Evolutionary conservation across 2,329 filamentous ascomycete genomes (phyloP).

Genomic region (Cladophialophora chaetospira): DNA sequence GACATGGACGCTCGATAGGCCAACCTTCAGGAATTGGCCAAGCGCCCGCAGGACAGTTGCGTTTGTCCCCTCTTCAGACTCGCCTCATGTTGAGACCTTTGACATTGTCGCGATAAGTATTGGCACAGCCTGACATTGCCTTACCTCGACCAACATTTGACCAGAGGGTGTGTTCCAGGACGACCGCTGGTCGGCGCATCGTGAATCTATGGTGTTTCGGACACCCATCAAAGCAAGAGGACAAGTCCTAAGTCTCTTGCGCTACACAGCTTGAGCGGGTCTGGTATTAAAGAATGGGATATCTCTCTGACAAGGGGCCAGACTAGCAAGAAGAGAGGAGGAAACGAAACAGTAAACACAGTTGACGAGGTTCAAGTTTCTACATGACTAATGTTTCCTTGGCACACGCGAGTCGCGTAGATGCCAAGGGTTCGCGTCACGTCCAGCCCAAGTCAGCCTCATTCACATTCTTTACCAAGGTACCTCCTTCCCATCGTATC

Average conservation of each 20-base stretch:
- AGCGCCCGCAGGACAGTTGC: background rate
- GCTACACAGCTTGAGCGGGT: no score
- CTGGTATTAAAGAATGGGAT: no score
- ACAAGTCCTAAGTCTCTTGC: no score
- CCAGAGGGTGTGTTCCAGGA: background rate
- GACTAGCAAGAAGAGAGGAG: no score
- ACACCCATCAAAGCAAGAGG: no score
- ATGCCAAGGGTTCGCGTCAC: background rate
- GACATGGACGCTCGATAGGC: background rate
- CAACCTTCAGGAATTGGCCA: background rate
- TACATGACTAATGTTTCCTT: background rate
- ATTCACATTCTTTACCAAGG: slow-evolving; percentile 39
- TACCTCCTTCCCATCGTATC: slow-evolving; percentile 42
- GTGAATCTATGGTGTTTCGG: no score
- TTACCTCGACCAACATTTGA: background rate
- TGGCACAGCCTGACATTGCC: background rate
- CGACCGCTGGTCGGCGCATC: no score
- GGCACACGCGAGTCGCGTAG: no score
- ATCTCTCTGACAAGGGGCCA: no score
- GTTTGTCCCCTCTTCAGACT: background rate
- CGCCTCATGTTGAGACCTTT: background rate
- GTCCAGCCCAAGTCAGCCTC: background rate
- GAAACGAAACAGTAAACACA: no score
- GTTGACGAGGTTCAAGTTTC: no score
- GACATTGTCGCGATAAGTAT: background rate